Evolutionary conservation across 78 protist genomes (phyloP).

Genomic region (Creolimax fragrantissima): DNA sequence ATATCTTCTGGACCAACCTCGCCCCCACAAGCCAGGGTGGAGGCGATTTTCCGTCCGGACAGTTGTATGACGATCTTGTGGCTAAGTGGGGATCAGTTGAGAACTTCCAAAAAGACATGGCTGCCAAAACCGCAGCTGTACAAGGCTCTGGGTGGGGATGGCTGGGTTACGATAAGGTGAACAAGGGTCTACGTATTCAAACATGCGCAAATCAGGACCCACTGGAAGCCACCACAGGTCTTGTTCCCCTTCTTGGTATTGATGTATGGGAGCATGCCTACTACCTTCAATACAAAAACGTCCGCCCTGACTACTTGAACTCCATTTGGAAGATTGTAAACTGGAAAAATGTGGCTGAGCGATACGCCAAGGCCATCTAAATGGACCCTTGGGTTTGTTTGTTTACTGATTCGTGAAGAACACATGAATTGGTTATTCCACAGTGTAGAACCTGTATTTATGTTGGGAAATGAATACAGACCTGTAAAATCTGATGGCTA

Average conservation of each 20-base stretch:
- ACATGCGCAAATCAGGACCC: slow-evolving; percentile 73
- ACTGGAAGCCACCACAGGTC: slow-evolving; percentile 41
- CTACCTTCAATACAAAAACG: slow-evolving; percentile 77
- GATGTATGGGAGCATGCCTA: slow-evolving; percentile 88
- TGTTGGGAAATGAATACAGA: too few species aligned
- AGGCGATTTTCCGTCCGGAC: slow-evolving; percentile 34
- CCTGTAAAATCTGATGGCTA: too few species aligned
- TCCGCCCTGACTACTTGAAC: slow-evolving; percentile 73
- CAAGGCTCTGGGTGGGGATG: slow-evolving; percentile 86
- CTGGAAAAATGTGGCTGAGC: slow-evolving; percentile 74
- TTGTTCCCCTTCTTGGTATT: slow-evolving; percentile 68
- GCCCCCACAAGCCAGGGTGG: slow-evolving; percentile 65
- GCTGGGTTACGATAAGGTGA: slow-evolving; percentile 54
- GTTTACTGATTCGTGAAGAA: too few species aligned
- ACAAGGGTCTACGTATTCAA: slow-evolving; percentile 30
- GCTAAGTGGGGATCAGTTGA: slow-evolving; percentile 56
- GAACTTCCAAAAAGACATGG: slow-evolving; percentile 47
- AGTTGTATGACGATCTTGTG: background rate
- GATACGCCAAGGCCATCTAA: slow-evolving; percentile 44
- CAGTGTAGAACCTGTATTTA: too few species aligned
- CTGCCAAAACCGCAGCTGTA: slow-evolving; percentile 64
- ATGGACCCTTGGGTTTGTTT: too few species aligned
- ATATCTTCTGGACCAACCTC: slow-evolving; percentile 84
- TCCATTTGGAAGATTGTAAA: slow-evolving; percentile 74
- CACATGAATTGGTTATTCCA: too few species aligned